These are phyloP conservation scores for Cardamine chenopodiifolia DNA, from an alignment of 345 rosid species.

Conservation along the genomic window DNA sequence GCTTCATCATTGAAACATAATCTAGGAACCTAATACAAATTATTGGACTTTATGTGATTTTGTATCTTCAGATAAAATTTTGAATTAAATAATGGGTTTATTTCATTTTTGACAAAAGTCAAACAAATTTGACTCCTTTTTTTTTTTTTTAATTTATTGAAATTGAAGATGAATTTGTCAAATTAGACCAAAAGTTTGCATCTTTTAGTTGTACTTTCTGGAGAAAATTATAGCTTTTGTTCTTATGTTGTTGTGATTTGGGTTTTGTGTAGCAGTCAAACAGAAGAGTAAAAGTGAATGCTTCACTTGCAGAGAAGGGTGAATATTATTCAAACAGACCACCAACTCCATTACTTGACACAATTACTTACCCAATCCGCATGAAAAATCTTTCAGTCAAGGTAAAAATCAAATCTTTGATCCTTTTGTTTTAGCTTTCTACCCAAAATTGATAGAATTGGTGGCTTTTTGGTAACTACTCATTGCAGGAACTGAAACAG, in stretches of 20 bases:
- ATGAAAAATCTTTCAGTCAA: constrained; percentile 88
- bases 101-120: constrained; percentile 9
- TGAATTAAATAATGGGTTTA: constrained; percentile 42
- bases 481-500: constrained; percentile 74
- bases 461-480: constrained; percentile 1
- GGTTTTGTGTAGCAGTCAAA: constrained; percentile 50
- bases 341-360: constrained; percentile 91
- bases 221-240: constrained; percentile 25
- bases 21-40: background rate
- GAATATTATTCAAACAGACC: constrained; percentile 77
- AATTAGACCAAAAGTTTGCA: background rate
- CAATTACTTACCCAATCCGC: constrained; percentile 90
- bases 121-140: constrained; percentile 24
- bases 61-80: background rate
- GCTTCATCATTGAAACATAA: background rate
- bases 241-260: constrained; percentile 29
- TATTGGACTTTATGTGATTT: constrained; percentile 1
- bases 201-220: constrained; percentile 1
- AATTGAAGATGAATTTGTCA: background rate
- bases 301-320: constrained; percentile 76
- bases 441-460: background rate
- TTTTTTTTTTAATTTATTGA: background rate
- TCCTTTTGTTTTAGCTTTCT: background rate
- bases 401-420: constrained; percentile 45
- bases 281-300: constrained; percentile 59